Percentiles rank a stretch among this genome's conserved stretches.
Conservation (phyloP, 192 early-diverging fungal genomes). For the Coemansia sp. region DNA sequence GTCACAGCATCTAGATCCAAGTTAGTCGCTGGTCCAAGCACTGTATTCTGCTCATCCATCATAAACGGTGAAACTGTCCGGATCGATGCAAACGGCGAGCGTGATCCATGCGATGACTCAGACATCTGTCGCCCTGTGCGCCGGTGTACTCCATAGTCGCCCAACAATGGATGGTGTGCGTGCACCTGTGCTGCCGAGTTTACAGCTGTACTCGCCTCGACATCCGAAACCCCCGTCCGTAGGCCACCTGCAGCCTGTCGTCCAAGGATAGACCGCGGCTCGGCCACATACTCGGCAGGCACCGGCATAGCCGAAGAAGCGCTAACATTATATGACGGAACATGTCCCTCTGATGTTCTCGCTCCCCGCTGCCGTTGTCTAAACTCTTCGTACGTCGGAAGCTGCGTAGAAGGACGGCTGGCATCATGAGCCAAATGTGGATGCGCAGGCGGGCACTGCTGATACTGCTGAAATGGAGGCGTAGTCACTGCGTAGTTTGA, state of each 20-base stretch:
- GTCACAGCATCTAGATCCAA: conserved; percentile 6
- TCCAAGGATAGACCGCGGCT: background rate
- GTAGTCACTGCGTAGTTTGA: conserved; percentile 18
- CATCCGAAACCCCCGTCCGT: background rate
- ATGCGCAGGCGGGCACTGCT: background rate
- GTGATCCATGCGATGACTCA: conserved; percentile 17
- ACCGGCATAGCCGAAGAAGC: conserved; percentile 11
- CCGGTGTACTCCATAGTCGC: conserved; percentile 8
- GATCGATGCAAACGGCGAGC: conserved; percentile 49
- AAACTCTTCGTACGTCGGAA: conserved; percentile 46
- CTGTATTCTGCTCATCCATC: conserved; percentile 6
- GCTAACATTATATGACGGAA: conserved; percentile 1
- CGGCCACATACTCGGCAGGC: background rate
- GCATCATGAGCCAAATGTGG: background rate
- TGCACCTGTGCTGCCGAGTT: background rate
- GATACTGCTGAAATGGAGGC: conserved; percentile 12
- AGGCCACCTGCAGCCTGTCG: background rate
- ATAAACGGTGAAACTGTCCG: conserved; percentile 39
- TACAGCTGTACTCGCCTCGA: background rate
- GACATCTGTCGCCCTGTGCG: conserved; percentile 1
- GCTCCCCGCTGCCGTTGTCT: conserved; percentile 9
- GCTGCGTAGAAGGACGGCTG: conserved; percentile 5
- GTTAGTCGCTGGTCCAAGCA: background rate
- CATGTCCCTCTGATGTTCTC: background rate
- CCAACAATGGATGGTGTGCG: conserved; percentile 31